Evolutionary conservation across 208 protist species (phyloP).

Genomic region (Leptomonas seymouri): DNA sequence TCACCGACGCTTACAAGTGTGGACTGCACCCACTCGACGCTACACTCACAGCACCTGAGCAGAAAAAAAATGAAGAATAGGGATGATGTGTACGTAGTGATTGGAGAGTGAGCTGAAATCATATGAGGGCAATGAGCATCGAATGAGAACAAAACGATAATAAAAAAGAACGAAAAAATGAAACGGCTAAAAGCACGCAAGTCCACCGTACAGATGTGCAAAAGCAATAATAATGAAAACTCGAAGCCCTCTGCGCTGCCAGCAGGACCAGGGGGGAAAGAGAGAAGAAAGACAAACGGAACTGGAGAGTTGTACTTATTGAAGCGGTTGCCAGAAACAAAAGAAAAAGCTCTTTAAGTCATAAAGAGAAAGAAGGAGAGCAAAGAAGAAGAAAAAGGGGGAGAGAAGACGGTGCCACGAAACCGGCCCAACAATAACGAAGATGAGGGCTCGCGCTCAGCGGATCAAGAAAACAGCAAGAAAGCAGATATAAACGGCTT

Average conservation of each 20-base stretch:
- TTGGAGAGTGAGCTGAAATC: background rate
- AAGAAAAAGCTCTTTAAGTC: background rate
- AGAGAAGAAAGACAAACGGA: background rate
- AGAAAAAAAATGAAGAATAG: conserved; percentile 11
- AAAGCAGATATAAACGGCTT: too few species aligned
- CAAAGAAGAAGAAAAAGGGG: background rate
- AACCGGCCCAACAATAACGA: background rate
- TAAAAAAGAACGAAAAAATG: conserved; percentile 2
- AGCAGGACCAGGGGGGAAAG: background rate
- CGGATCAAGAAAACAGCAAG: too few species aligned
- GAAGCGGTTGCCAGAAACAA: background rate
- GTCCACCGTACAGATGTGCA: too few species aligned
- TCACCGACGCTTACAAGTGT: too few species aligned
- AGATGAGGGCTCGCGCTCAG: too few species aligned
- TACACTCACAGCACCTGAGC: too few species aligned
- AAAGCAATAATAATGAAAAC: too few species aligned
- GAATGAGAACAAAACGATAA: conserved; percentile 1
- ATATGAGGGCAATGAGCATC: background rate
- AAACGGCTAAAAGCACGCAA: conserved; percentile 5
- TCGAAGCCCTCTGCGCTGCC: too few species aligned
- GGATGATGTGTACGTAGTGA: conserved; percentile 14
- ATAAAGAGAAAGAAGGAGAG: background rate
- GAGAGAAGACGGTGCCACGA: background rate
- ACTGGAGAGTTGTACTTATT: background rate
- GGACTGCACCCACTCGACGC: too few species aligned